phyloP scores from a whole-genome alignment of 2,329 filamentous ascomycete species.

The Trichoderma hamatum region DNA sequence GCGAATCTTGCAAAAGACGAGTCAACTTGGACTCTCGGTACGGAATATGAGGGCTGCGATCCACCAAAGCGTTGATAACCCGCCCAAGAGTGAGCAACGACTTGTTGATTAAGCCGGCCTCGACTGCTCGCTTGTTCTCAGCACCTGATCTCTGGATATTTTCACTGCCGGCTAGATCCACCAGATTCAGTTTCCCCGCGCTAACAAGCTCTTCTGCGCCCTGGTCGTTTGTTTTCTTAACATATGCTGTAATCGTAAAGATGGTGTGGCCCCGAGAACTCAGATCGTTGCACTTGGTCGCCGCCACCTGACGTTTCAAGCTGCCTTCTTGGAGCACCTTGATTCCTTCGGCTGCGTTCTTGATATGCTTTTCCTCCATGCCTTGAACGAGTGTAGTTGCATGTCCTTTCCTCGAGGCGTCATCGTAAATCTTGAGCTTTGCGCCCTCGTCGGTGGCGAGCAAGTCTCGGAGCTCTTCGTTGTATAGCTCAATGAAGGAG shows the following conservation, averaged over 20 bases:
- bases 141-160: constrained; percentile 97
- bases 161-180: constrained; percentile 95
- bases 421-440: constrained; percentile 96
- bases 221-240: constrained; percentile 77
- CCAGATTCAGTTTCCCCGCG: constrained; percentile 91
- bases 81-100: constrained; percentile 91
- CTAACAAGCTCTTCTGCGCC: constrained; percentile 89
- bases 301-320: constrained; percentile 93
- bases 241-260: constrained; percentile 91
- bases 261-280: constrained; percentile 97
- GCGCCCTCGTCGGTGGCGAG: constrained; percentile 77
- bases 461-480: constrained; percentile 92
- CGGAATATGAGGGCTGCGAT: constrained; percentile 86
- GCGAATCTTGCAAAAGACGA: constrained; percentile 89
- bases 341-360: constrained; percentile 81
- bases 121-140: constrained; percentile 94
- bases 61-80: constrained; percentile 96
- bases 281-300: constrained; percentile 99
- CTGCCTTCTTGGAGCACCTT: constrained; percentile 86
- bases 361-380: constrained; percentile 96
- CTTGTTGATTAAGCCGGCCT: constrained; percentile 98
- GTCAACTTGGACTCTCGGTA: constrained; percentile 95
- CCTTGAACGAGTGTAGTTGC: constrained; percentile 88
- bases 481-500: constrained; percentile 98
- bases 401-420: constrained; percentile 82